These are phyloP conservation scores for Coniochaeta hoffmannii DNA, from an alignment of 2,329 filamentous ascomycete species.

Conservation along the genomic window DNA sequence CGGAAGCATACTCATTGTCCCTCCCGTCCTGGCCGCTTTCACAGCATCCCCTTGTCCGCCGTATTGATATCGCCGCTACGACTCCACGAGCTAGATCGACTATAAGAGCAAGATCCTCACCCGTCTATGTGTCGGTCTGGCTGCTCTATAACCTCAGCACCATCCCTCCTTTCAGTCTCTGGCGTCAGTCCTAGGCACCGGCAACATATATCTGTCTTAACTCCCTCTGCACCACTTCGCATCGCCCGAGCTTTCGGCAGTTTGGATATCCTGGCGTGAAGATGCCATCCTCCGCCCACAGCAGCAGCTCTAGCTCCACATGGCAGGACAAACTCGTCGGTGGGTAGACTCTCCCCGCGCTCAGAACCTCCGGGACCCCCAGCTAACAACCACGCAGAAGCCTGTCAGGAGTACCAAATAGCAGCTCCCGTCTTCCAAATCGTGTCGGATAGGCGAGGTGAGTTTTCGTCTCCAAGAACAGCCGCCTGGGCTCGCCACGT, in stretches of 20 bases:
- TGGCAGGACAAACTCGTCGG: slow-evolving; percentile 26
- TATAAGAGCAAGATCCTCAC: slow-evolving; percentile 1
- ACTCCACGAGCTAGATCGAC: not conserved
- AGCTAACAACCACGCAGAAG: slow-evolving; percentile 13
- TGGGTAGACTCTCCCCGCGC: slow-evolving; percentile 8
- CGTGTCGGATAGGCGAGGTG: slow-evolving; percentile 26
- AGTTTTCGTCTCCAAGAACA: slow-evolving; percentile 4
- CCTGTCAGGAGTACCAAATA: slow-evolving; percentile 22
- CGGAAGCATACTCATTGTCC: slow-evolving; percentile 2
- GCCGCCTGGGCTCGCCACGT: not conserved
- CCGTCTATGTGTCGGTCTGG: not conserved
- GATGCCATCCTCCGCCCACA: slow-evolving; percentile 6
- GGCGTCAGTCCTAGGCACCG: not conserved
- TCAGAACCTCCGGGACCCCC: not conserved
- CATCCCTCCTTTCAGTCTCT: not conserved
- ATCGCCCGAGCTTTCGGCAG: not conserved
- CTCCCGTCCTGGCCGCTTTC: not conserved
- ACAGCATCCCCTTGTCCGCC: not conserved
- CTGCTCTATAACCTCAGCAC: not conserved
- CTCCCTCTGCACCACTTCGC: not conserved
- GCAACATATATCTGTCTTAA: not conserved
- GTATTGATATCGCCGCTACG: not conserved
- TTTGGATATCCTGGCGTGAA: not conserved
- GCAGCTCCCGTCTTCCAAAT: slow-evolving; percentile 22
- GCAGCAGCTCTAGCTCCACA: not conserved